Base-by-base conservation (phyloP, 768 basidiomycete species). In the Leccinum boreale region DNA sequence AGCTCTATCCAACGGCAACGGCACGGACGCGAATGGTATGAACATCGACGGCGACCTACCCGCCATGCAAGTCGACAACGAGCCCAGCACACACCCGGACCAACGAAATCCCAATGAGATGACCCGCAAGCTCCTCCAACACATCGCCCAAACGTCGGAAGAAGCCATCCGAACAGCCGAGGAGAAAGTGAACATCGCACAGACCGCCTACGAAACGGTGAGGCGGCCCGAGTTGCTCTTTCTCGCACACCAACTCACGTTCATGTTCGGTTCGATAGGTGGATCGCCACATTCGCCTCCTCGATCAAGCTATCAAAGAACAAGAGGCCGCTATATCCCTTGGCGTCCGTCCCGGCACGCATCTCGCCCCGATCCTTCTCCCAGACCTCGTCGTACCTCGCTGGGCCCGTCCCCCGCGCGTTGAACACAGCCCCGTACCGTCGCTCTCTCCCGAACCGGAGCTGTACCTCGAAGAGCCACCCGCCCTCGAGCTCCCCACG, bases 121-220 rank as follows among this genome's bases (percentile, higher is more conserved):
- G 19, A 78, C 80, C 7, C 77, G 81, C 19, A 75, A 78, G 55
- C 68, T 87, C 59, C 76, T 91, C 26, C 75, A 82, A 19, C 76
- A 78, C 50, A 79, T 91, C 52, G 84, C 86, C 3, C 78, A 78
- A 60, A 69, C 85, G 8, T 75, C 81, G 12, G 87, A 87, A 64
- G 84, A 86, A 59, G 69, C 83, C 1, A 70, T 86, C 10, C 81
- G 83, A 4, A 79, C 84, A 4, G 82, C 85, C 11, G 87, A 90
- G 59, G 91, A 94, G 70, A 92, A 92, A 67, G 81, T 88, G 29
- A 89, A 85, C 62, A 77, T 92, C 17, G 86, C 90, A 3, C 81
- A 83, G 62, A 81, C 88, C 10, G 82, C 84, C 24, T 82, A 84
- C 62, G 86, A 90, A 63, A 83, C 85, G 35, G 91, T 91, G 67